Conservation (phyloP, 2,329 filamentous ascomycete species). For the Fusarium neocosmosporiellum region DNA sequence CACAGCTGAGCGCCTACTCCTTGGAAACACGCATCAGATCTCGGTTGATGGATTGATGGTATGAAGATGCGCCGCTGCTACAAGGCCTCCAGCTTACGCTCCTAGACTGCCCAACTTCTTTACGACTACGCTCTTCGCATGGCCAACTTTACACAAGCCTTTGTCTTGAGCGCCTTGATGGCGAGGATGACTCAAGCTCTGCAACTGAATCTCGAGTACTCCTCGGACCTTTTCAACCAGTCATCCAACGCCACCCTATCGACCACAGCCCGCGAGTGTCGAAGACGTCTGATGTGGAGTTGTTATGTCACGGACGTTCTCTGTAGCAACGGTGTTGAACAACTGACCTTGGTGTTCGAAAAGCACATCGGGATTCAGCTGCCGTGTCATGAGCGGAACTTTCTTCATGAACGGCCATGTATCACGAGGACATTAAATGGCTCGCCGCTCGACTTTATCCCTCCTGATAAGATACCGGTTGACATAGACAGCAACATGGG, state of each 20-base stretch:
- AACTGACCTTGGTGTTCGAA: slow-evolving; percentile 28
- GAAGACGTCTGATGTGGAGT: slow-evolving; percentile 35
- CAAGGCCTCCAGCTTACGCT: not conserved
- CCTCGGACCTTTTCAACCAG: slow-evolving; percentile 13
- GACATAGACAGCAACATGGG: slow-evolving; percentile 25
- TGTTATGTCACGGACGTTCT: slow-evolving; percentile 33
- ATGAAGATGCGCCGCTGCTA: not conserved
- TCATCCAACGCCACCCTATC: not conserved
- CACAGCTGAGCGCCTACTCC: slow-evolving; percentile 20
- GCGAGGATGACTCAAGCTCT: slow-evolving; percentile 32
- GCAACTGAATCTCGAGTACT: slow-evolving; percentile 33
- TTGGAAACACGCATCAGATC: slow-evolving; percentile 14
- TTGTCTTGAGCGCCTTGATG: slow-evolving; percentile 29
- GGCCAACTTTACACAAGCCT: slow-evolving; percentile 34
- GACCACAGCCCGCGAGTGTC: slow-evolving; percentile 19
- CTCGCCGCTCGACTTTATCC: slow-evolving; percentile 8
- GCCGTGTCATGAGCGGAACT: slow-evolving; percentile 21
- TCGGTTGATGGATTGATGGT: slow-evolving; percentile 33
- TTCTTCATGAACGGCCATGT: slow-evolving; percentile 16
- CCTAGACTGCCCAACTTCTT: slow-evolving; percentile 29
- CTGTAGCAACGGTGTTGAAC: slow-evolving; percentile 31
- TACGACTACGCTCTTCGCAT: slow-evolving; percentile 33
- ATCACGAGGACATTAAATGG: slow-evolving; percentile 19
- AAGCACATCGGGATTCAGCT: slow-evolving; percentile 31
- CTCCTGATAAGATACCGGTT: slow-evolving; percentile 1